phyloP scores from a whole-genome alignment of 306 rosid species.

The Chamaecrista fasciculata region DNA sequence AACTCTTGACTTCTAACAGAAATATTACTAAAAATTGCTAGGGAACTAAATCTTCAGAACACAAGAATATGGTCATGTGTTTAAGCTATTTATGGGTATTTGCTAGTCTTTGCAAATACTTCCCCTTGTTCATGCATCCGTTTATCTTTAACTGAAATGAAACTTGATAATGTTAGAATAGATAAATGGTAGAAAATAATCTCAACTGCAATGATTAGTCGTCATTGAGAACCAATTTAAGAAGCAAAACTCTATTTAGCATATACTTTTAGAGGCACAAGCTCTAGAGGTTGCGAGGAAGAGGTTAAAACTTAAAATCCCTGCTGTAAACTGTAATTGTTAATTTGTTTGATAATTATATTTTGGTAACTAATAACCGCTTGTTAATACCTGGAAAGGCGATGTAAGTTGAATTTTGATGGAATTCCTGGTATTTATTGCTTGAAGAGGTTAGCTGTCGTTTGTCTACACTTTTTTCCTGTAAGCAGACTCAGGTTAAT shows the following conservation, averaged over 20 bases:
- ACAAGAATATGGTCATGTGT: not conserved
- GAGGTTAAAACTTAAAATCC: constrained; percentile 12
- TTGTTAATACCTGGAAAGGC: not conserved
- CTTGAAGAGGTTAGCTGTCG: constrained; percentile 16
- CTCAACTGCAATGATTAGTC: constrained; percentile 6
- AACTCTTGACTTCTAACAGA: no score
- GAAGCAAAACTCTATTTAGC: not conserved
- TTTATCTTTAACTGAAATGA: constrained; percentile 5
- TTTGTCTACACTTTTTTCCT: constrained; percentile 2
- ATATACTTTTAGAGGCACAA: not conserved
- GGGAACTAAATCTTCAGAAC: constrained; percentile 1
- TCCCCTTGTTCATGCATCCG: not conserved
- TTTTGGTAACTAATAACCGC: not conserved
- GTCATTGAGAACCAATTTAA: constrained; percentile 1
- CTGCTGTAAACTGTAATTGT: not conserved
- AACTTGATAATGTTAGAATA: not conserved
- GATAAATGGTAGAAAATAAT: not conserved
- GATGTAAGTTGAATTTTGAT: constrained; percentile 2
- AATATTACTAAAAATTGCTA: not conserved
- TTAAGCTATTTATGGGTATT: not conserved
- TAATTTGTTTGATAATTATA: constrained; percentile 16
- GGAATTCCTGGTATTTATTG: constrained; percentile 11
- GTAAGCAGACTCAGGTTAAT: not conserved
- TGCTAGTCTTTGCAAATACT: constrained; percentile 6
- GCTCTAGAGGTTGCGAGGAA: not conserved